Evolutionary conservation across 2,329 filamentous ascomycete genomes (phyloP).

Genomic region (Pyricularia sp.): DNA sequence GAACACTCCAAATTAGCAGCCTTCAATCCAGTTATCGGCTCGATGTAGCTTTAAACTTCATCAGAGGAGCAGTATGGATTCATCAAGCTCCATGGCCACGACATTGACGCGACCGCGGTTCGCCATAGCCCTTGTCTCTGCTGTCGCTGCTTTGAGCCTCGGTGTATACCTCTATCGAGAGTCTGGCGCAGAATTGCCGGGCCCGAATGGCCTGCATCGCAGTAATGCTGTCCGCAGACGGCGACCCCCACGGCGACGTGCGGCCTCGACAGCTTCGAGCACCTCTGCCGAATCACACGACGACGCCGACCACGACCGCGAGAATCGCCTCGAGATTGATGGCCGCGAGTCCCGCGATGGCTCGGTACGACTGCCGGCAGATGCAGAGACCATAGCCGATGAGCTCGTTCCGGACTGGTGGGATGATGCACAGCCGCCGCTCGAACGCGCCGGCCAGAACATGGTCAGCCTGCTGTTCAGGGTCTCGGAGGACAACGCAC

Average conservation of each 20-base stretch:
- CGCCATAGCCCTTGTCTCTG: conserved; percentile 9
- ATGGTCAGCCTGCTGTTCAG: conserved; percentile 80
- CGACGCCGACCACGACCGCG: conserved; percentile 24
- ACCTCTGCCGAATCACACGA: conserved; percentile 24
- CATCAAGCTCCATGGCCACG: conserved; percentile 7
- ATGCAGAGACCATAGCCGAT: conserved; percentile 21
- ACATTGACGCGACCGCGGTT: conserved; percentile 11
- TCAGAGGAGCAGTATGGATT: conserved; percentile 9
- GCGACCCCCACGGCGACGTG: conserved; percentile 11
- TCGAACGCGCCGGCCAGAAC: conserved; percentile 55
- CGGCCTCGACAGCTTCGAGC: conserved; percentile 7
- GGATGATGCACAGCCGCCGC: conserved; percentile 31
- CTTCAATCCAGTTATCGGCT: not conserved
- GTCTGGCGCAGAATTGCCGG: conserved; percentile 1
- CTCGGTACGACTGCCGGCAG: conserved; percentile 16
- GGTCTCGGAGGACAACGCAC: conserved; percentile 87
- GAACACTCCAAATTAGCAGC: not conserved
- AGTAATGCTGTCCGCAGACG: conserved; percentile 13
- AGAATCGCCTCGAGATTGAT: conserved; percentile 21
- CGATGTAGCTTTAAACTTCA: not conserved
- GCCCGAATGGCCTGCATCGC: conserved; percentile 8
- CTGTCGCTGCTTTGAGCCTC: conserved; percentile 9
- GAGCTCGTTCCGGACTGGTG: conserved; percentile 36
- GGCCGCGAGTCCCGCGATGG: not conserved
- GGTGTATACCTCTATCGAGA: conserved; percentile 10